Base-by-base conservation (phyloP, 805 yeast species). In the Nematodospora valgi region DNA sequence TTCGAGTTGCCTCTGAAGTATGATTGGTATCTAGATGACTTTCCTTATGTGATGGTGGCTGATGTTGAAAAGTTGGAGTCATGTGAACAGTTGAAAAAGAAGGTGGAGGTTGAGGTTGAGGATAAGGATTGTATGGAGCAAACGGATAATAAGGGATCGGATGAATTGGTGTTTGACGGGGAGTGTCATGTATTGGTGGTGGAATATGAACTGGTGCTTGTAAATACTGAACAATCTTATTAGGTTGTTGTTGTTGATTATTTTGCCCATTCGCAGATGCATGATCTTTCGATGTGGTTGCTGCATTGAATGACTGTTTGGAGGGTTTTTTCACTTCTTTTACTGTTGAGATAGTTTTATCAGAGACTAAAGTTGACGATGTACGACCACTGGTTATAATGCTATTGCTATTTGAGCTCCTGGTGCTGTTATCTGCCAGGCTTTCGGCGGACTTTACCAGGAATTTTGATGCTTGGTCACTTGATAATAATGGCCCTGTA, bases 171-270 rank as follows among this genome's bases (percentile, higher is more conserved):
- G 32, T n/a, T 21, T 12, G 17, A 25, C 13, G 28, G 11, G 23
- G 16, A 7, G 15, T n/a, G 19, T n/a, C n/a, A n/a, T n/a, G n/a
- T n/a, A n/a, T n/a, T 25, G 18, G 14, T 25, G 24, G 34, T 9
- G 12, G 5, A 23, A 12, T 6, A 23, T 9, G 13, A 9, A 6
- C 10, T 11, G 12, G 6, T 23, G n/a, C 26, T 23, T 23, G 26
- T 6, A n/a, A n/a, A n/a, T n/a, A n/a, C n/a, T n/a, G n/a, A n/a
- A n/a, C n/a, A n/a, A n/a, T n/a, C n/a, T n/a, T n/a, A n/a, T 9
- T 39, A 34, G 10, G 43, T 34, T 20, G 41, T 41, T 13, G 41
- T 39, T 8, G 48, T 37, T 13, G 43, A 34, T 16, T n/a, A 11
- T 23, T n/a, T 23, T 26, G 16, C 11, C 15, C 19, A 5, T 16